phyloP scores from a whole-genome alignment of 495 filamentous ascomycete genomes.

The Talaromyces adpressus region DNA sequence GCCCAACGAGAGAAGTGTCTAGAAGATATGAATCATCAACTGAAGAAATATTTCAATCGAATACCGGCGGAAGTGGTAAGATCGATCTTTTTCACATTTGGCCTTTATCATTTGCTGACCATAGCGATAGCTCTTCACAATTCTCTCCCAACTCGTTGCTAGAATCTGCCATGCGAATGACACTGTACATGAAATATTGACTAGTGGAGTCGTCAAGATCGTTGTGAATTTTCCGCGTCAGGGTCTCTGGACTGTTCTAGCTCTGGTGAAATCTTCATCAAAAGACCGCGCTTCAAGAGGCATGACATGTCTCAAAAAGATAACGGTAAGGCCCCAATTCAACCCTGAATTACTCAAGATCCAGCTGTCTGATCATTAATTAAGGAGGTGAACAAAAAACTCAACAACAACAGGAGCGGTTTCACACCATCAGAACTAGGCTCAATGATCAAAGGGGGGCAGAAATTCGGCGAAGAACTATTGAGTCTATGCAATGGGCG shows the following conservation, averaged over 20 bases:
- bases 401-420: conserved; percentile 20
- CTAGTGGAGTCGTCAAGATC: conserved; percentile 73
- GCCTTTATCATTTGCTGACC: conserved; percentile 13
- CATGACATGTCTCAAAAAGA: conserved; percentile 41
- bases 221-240: conserved; percentile 77
- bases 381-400: conserved; percentile 38
- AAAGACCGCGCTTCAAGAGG: conserved; percentile 43
- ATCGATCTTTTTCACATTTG: neutral
- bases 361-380: conserved; percentile 11
- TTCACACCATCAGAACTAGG: conserved; percentile 48
- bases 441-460: conserved; percentile 64
- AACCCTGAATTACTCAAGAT: neutral
- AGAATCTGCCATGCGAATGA: conserved; percentile 80
- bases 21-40: conserved; percentile 58
- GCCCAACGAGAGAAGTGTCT: conserved; percentile 58
- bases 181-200: conserved; percentile 66
- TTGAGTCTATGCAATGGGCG: conserved; percentile 69
- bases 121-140: conserved; percentile 64
- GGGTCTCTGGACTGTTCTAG: conserved; percentile 86
- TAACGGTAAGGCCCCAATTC: conserved; percentile 21
- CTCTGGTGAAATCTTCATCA: conserved; percentile 58
- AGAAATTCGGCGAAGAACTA: conserved; percentile 77
- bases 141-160: conserved; percentile 84
- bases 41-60: conserved; percentile 65
- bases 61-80: conserved; percentile 70